Evolutionary conservation across 768 basidiomycete genomes (phyloP).

Genomic region (Psilocybe tampanensis): DNA sequence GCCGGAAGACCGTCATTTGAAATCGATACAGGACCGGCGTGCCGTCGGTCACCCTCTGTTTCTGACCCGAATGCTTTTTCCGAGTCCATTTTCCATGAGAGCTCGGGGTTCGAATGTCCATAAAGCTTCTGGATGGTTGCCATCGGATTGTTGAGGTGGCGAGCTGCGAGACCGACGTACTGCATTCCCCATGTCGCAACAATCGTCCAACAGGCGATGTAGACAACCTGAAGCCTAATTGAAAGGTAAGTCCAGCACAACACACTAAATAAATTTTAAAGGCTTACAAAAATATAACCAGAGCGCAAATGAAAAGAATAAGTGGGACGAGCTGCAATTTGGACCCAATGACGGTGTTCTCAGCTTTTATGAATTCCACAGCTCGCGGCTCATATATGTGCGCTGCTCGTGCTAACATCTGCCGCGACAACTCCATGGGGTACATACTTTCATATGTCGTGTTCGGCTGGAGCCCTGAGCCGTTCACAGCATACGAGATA

Average conservation of each 20-base stretch:
- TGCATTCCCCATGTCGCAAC: background rate
- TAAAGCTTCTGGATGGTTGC: background rate
- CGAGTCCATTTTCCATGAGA: constrained; percentile 2
- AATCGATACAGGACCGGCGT: background rate
- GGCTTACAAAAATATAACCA: constrained; percentile 3
- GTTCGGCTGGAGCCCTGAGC: background rate
- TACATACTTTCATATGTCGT: constrained; percentile 4
- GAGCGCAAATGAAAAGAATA: background rate
- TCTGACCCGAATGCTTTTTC: constrained; percentile 2
- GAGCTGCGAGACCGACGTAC: constrained; percentile 5
- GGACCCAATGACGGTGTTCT: constrained; percentile 1
- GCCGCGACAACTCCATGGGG: background rate
- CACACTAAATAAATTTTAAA: background rate
- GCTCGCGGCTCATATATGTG: background rate
- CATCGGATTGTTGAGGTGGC: background rate
- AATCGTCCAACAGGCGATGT: background rate
- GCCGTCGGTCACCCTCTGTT: constrained; percentile 1
- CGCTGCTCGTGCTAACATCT: background rate
- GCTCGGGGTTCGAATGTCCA: background rate
- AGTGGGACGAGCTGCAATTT: background rate
- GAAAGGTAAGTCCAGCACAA: background rate
- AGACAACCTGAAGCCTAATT: background rate
- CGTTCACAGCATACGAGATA: background rate
- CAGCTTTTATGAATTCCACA: background rate
- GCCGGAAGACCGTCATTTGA: background rate